Percentiles rank a stretch among this genome's conserved stretches.
phyloP scores from a whole-genome alignment of 2,329 filamentous ascomycete genomes.

The Aspergillus brunneoviolaceus region DNA sequence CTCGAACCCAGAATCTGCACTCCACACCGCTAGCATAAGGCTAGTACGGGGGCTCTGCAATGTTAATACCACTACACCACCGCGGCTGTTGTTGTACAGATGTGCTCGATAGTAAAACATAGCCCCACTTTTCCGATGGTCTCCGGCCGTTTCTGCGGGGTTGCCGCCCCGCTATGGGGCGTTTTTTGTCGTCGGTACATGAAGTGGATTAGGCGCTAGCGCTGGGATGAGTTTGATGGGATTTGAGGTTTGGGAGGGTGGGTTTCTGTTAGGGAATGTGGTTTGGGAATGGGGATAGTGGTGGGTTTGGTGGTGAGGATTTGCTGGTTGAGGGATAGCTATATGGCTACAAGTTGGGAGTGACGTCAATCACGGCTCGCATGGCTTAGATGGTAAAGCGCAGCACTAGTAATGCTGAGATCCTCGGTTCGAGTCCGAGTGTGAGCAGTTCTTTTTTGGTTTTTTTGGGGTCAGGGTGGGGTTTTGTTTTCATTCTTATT shows the following conservation, averaged over 20 bases:
- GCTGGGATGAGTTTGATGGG: no score
- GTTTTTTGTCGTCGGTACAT: no score
- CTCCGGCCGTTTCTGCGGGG: no score
- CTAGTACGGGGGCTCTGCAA: not conserved
- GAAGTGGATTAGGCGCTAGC: no score
- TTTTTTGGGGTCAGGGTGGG: no score
- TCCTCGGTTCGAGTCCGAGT: not conserved
- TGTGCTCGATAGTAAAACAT: not conserved
- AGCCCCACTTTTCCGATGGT: not conserved
- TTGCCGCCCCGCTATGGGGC: no score
- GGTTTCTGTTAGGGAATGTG: no score
- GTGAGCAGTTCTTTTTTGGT: not conserved
- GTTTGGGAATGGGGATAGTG: no score
- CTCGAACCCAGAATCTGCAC: not conserved
- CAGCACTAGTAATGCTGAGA: not conserved
- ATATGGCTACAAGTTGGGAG: no score
- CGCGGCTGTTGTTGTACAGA: not conserved
- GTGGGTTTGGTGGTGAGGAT: no score
- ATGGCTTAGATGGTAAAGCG: not conserved
- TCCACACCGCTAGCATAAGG: not conserved
- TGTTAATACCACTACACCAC: not conserved
- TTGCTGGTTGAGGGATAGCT: no score
- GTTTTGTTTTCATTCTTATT: not conserved
- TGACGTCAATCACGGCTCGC: not conserved
- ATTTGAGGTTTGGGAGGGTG: no score